These are phyloP conservation scores for Aureobasidium zeae DNA, from an alignment of 2,329 filamentous ascomycete genomes.

Conservation along the genomic window DNA sequence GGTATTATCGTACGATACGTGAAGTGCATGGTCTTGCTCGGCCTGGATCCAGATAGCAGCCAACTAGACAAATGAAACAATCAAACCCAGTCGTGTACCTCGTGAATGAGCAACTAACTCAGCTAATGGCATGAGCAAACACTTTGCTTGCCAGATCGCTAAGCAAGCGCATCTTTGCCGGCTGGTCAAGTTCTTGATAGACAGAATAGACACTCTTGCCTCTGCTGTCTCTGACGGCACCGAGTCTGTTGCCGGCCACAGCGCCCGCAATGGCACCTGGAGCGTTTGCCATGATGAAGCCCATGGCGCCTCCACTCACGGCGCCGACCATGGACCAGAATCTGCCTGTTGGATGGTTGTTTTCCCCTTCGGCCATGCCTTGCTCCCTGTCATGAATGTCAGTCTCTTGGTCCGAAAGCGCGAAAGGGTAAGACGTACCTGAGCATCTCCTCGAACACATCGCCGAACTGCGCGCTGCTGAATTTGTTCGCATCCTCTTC, in stretches of 20 bases:
- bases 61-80: background rate
- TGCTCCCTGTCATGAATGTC: slow-evolving; percentile 30
- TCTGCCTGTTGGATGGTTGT: slow-evolving; percentile 52
- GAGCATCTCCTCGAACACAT: slow-evolving; percentile 48
- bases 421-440: slow-evolving; percentile 12
- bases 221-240: slow-evolving; percentile 76
- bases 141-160: slow-evolving; percentile 79
- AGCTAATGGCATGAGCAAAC: slow-evolving; percentile 66
- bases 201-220: slow-evolving; percentile 94
- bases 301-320: slow-evolving; percentile 76
- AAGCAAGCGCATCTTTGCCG: slow-evolving; percentile 70
- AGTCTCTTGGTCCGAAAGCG: background rate
- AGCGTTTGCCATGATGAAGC: slow-evolving; percentile 91
- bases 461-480: slow-evolving; percentile 75
- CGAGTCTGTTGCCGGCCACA: slow-evolving; percentile 86
- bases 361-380: slow-evolving; percentile 60
- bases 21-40: slow-evolving; percentile 12
- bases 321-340: slow-evolving; percentile 87
- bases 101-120: slow-evolving; percentile 14
- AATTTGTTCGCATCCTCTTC: slow-evolving; percentile 39
- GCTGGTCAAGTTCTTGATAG: slow-evolving; percentile 77
- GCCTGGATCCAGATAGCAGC: background rate
- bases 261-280: slow-evolving; percentile 82
- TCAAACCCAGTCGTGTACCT: background rate
- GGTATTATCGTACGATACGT: too few species aligned